Conservation (phyloP, 768 basidiomycete species). For the Kwoniella sp. region DNA sequence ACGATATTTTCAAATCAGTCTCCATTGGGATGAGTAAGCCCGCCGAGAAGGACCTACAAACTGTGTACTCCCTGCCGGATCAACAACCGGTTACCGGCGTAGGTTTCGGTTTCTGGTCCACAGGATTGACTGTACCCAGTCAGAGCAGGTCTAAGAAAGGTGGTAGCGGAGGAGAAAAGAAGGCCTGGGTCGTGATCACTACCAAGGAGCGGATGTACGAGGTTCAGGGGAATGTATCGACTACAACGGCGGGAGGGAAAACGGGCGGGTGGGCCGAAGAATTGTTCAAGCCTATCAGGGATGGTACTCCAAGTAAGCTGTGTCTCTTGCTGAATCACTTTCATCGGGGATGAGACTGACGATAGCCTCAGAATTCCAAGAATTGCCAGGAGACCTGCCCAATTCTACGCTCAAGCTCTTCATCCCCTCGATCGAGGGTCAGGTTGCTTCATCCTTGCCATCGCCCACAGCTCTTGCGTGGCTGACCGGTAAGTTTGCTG, state of each 20-base stretch:
- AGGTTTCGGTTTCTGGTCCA: conserved; percentile 68
- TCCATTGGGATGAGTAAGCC: conserved; percentile 49
- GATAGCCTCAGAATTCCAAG: conserved; percentile 70
- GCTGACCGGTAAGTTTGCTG: conserved; percentile 79
- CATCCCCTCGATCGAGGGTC: conserved; percentile 65
- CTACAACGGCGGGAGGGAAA: conserved; percentile 68
- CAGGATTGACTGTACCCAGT: conserved; percentile 58
- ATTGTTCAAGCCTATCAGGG: conserved; percentile 73
- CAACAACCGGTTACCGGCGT: conserved; percentile 81
- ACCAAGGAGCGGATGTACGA: conserved; percentile 90
- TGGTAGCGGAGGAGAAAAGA: conserved; percentile 56
- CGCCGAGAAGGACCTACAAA: conserved; percentile 55
- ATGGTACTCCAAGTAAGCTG: conserved; percentile 75
- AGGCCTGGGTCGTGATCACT: conserved; percentile 71
- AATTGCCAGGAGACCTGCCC: conserved; percentile 76
- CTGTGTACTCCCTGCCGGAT: conserved; percentile 65
- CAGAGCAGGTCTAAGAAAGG: conserved; percentile 54
- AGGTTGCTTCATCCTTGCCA: conserved; percentile 56
- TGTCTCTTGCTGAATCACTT: neutral
- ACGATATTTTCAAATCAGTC: conserved; percentile 77
- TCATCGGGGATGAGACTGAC: conserved; percentile 7
- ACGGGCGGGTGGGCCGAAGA: conserved; percentile 69
- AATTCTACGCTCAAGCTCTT: conserved; percentile 81
- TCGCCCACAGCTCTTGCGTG: conserved; percentile 79
- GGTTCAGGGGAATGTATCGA: conserved; percentile 58